phyloP scores from a whole-genome alignment of 345 rosid species.

The Punica granatum region DNA sequence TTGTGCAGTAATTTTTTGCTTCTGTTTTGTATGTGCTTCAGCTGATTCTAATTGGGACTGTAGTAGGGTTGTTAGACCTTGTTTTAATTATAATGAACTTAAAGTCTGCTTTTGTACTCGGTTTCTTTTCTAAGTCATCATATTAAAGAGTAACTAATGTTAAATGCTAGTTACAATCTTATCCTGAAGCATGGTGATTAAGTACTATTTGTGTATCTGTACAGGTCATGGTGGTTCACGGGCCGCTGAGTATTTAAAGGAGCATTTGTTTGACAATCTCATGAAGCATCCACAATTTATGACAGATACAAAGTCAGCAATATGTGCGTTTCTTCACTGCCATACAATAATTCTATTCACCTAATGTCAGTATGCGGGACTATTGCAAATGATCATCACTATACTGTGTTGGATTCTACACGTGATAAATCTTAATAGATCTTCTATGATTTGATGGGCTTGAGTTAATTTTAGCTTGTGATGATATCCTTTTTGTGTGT shows the following conservation, averaged over 20 bases:
- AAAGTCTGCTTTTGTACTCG: not conserved
- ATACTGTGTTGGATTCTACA: not conserved
- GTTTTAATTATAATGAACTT: not conserved
- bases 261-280: conserved; percentile 34
- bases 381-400: not conserved
- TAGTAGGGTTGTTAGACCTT: not conserved
- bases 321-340: conserved; percentile 24
- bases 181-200: not conserved
- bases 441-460: not conserved
- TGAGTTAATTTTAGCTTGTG: not conserved
- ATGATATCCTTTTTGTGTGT: not conserved
- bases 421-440: not conserved
- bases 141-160: not conserved
- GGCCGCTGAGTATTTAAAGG: conserved; percentile 41
- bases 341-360: not conserved
- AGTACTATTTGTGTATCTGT: not conserved
- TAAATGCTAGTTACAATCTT: not conserved
- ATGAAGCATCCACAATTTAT: conserved; percentile 37
- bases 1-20: no score
- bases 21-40: no score
- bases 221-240: conserved; percentile 43
- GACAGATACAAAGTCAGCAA: conserved; percentile 36
- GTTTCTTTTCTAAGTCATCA: not conserved
- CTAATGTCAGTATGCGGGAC: not conserved
- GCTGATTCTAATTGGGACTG: not conserved